These are phyloP conservation scores for Ambrosiella cleistominuta DNA, from an alignment of 2,329 filamentous ascomycete species.

Conservation along the genomic window DNA sequence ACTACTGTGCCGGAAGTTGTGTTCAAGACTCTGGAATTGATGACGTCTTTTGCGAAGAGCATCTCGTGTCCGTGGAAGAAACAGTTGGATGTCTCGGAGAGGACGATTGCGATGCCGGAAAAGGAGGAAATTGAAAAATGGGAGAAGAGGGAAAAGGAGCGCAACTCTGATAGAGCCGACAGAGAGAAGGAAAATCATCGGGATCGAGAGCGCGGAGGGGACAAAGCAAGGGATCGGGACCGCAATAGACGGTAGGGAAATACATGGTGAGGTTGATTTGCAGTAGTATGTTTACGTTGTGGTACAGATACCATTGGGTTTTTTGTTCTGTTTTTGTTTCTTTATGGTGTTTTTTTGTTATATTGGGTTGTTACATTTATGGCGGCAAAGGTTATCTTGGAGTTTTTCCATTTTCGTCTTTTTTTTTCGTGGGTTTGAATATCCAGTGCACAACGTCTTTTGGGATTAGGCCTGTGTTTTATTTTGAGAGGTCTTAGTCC, in stretches of 20 bases:
- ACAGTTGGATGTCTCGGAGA: slow-evolving; percentile 23
- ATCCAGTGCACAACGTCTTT: too few relatives aligned
- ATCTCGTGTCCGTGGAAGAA: slow-evolving; percentile 31
- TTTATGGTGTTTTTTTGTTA: too few relatives aligned
- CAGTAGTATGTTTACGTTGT: too few relatives aligned
- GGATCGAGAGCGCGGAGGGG: background rate
- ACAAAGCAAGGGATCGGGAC: background rate
- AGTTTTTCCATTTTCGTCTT: too few relatives aligned
- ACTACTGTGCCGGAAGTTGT: slow-evolving; percentile 28
- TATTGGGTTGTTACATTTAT: too few relatives aligned
- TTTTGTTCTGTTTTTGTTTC: too few relatives aligned
- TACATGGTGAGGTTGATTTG: background rate
- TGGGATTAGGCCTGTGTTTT: too few relatives aligned
- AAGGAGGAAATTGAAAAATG: background rate
- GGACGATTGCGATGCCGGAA: background rate
- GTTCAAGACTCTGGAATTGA: slow-evolving; percentile 22
- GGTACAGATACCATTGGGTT: too few relatives aligned
- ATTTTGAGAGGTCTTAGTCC: too few relatives aligned
- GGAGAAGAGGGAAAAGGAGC: background rate
- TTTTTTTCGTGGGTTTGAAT: too few relatives aligned
- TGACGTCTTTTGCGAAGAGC: slow-evolving; percentile 27
- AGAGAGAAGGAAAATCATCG: background rate
- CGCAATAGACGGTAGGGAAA: background rate
- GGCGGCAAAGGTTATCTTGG: too few relatives aligned
- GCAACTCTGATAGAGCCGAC: background rate